Percentiles rank a stretch among this genome's conserved stretches.
Evolutionary conservation across 2,329 filamentous ascomycete species (phyloP).

Genomic region (Knufia fluminis): DNA sequence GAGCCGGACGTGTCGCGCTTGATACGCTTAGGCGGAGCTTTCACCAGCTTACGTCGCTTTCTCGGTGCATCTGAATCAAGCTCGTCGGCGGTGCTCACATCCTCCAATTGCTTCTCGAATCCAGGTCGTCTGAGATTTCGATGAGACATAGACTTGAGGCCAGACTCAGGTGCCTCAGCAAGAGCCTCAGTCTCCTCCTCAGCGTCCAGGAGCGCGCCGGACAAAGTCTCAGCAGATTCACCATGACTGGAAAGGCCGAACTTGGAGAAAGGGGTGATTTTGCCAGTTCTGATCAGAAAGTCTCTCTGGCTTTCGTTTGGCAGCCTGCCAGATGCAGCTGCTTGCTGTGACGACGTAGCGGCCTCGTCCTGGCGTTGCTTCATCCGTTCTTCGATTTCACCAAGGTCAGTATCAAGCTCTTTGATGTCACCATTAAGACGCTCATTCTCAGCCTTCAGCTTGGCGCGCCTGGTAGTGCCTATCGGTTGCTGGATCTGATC

Average conservation of each 20-base stretch:
- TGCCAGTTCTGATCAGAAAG: conserved; percentile 87
- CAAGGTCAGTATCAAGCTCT: conserved; percentile 62
- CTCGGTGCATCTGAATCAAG: conserved; percentile 16
- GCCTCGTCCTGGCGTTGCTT: conserved; percentile 58
- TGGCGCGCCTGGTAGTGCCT: conserved; percentile 39
- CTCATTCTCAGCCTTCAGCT: conserved; percentile 22
- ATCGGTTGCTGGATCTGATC: conserved; percentile 48
- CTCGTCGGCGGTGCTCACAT: conserved; percentile 19
- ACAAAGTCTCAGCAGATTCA: conserved; percentile 58
- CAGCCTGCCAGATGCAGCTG: conserved; percentile 44
- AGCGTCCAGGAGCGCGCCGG: conserved; percentile 69
- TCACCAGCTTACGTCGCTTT: conserved; percentile 31
- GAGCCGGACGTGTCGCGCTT: conserved; percentile 31
- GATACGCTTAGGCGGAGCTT: conserved; percentile 19
- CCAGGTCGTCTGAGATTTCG: conserved; percentile 65
- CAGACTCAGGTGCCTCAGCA: conserved; percentile 32
- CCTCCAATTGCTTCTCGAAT: conserved; percentile 47
- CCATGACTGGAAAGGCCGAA: conserved; percentile 53
- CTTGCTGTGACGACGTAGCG: conserved; percentile 35
- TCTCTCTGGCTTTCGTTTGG: conserved; percentile 78
- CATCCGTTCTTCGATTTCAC: conserved; percentile 73
- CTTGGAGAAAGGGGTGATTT: conserved; percentile 91
- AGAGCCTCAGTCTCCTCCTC: conserved; percentile 58
- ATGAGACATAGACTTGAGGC: conserved; percentile 48
- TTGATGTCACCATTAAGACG: conserved; percentile 49